Percentiles rank a stretch among this genome's conserved stretches.
Conservation (phyloP, 2,329 filamentous ascomycete species). For the Dactylellina leptospora region DNA sequence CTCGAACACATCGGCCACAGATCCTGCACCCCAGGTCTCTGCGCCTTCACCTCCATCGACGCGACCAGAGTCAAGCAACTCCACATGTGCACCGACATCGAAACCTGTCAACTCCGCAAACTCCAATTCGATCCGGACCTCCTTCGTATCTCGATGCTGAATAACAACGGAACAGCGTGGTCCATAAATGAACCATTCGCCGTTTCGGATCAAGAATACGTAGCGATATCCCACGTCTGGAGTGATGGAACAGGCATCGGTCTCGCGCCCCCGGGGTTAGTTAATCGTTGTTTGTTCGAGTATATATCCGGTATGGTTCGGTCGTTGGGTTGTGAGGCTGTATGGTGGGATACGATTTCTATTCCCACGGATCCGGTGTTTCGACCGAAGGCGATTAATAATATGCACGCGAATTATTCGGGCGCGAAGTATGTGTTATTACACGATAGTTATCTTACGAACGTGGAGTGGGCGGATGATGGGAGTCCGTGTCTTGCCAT, state of each 20-base stretch:
- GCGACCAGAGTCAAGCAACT: constrained; percentile 21
- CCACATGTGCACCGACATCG: constrained; percentile 4
- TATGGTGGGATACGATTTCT: constrained; percentile 59
- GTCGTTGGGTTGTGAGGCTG: constrained; percentile 53
- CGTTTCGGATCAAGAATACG: constrained; percentile 10
- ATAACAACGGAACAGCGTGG: constrained; percentile 6
- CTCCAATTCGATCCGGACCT: constrained; percentile 18
- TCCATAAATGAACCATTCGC: constrained; percentile 11
- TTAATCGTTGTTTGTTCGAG: constrained; percentile 57
- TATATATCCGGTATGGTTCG: constrained; percentile 55
- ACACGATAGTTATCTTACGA: constrained; percentile 52
- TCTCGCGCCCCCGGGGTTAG: constrained; percentile 48
- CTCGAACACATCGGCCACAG: constrained; percentile 19
- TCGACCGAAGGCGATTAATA: constrained; percentile 52
- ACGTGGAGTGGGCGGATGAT: constrained; percentile 54
- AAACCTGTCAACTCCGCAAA: background rate
- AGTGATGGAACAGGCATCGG: constrained; percentile 58
- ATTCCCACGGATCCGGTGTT: constrained; percentile 54
- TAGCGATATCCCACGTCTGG: constrained; percentile 59
- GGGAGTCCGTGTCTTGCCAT: constrained; percentile 55
- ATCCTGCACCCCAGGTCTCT: constrained; percentile 9
- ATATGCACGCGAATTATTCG: constrained; percentile 58
- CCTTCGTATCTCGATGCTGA: constrained; percentile 6
- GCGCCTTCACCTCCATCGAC: constrained; percentile 16
- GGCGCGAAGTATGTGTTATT: constrained; percentile 54